phyloP scores from a whole-genome alignment of 2,329 filamentous ascomycete species.

The Phyllosticta citrichinensis region DNA sequence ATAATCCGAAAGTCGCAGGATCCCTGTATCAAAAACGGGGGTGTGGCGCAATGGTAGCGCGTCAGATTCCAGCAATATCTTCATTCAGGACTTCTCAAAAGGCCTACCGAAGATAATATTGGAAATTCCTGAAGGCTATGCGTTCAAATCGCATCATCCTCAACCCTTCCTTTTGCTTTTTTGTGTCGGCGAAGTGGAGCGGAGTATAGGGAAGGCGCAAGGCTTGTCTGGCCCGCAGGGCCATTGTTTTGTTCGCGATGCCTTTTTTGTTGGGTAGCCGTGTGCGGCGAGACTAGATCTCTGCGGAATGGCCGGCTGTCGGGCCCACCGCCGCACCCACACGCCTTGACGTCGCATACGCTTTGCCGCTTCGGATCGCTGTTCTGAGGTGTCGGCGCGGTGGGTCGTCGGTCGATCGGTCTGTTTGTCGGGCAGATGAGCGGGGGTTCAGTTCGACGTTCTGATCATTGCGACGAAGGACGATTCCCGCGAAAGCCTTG shows the following conservation, averaged over 20 bases:
- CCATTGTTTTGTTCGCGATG: background rate
- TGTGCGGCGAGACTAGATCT: background rate
- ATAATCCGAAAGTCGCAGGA: background rate
- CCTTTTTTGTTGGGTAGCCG: background rate
- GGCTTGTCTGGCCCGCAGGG: no score
- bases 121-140: background rate
- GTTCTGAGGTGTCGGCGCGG: background rate
- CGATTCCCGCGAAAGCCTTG: background rate
- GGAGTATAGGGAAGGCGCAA: no score
- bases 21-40: background rate
- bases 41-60: constrained; percentile 4
- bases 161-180: background rate
- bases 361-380: background rate
- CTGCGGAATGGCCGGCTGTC: background rate
- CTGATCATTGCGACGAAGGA: background rate
- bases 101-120: background rate
- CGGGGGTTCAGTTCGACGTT: background rate
- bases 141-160: background rate
- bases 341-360: background rate
- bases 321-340: background rate
- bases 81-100: background rate
- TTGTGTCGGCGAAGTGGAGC: background rate
- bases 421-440: background rate
- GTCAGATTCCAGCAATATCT: background rate
- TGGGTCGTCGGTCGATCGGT: background rate